Conservation (phyloP, 148 eudicot species). For the Vaccinium macrocarpon region DNA sequence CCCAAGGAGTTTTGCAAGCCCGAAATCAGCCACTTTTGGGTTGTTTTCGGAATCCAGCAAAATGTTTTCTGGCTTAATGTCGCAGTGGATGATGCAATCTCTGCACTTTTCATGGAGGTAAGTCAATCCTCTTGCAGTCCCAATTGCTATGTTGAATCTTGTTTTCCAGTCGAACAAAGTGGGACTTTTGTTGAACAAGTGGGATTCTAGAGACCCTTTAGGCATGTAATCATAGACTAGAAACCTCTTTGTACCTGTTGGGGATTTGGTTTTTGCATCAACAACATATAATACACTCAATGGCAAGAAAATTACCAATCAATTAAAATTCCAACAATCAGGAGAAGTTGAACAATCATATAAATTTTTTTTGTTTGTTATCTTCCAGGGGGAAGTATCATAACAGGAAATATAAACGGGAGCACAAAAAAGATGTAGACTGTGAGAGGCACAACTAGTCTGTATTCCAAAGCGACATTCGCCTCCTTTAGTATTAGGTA, state of each 20-base stretch:
- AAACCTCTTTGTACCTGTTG: neutral
- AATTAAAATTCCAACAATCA: neutral
- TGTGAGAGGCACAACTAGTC: too few species aligned
- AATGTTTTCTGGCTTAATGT: neutral
- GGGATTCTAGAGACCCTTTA: neutral
- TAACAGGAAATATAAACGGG: too few species aligned
- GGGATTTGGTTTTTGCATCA: neutral
- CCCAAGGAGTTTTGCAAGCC: neutral
- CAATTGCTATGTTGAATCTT: neutral
- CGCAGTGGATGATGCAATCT: neutral
- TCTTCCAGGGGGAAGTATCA: too few species aligned
- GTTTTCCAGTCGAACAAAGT: neutral
- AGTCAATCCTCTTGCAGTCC: neutral
- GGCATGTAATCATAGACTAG: neutral
- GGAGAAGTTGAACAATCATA: too few species aligned
- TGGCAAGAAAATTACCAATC: neutral
- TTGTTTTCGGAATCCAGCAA: neutral
- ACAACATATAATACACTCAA: neutral
- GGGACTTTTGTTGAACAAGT: neutral
- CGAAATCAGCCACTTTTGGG: neutral
- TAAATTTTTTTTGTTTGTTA: too few species aligned
- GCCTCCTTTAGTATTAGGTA: too few species aligned
- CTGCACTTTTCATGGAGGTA: neutral
- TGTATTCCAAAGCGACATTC: too few species aligned
- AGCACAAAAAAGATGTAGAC: too few species aligned